These are phyloP conservation scores for Lathyrus aphaca DNA, from an alignment of 306 rosid genomes.

Conservation along the genomic window DNA sequence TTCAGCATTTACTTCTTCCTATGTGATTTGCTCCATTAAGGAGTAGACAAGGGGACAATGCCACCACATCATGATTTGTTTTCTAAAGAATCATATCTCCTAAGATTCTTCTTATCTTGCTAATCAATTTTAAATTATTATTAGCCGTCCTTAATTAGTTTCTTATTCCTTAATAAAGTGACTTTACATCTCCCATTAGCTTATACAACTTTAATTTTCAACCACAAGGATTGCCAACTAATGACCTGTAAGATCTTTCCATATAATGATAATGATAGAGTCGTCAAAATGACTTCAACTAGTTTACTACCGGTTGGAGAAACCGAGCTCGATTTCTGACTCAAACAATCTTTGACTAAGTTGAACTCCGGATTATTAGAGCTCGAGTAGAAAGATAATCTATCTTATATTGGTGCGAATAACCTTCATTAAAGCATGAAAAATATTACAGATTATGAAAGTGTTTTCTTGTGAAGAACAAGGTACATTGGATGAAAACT, in stretches of 20 bases:
- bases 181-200: constrained; percentile 43
- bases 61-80: constrained; percentile 50
- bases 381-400: neutral
- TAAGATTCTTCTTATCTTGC: constrained; percentile 40
- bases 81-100: constrained; percentile 59
- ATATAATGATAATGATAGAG: neutral
- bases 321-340: neutral
- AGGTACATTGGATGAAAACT: constrained; percentile 39
- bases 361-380: neutral
- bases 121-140: constrained; percentile 10
- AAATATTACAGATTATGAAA: constrained; percentile 37
- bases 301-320: neutral
- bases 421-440: constrained; percentile 40
- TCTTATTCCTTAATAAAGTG: constrained; percentile 33
- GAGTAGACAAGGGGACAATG: constrained; percentile 38
- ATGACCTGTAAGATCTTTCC: constrained; percentile 1
- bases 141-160: constrained; percentile 40
- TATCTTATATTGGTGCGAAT: constrained; percentile 25
- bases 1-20: constrained; percentile 30
- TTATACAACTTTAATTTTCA: constrained; percentile 1
- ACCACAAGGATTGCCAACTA: constrained; percentile 17
- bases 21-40: constrained; percentile 33
- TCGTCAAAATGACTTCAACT: neutral
- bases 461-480: constrained; percentile 34
- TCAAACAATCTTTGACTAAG: neutral